A percentile compares a stretch with the other conserved stretches of the same genome.
Conservation (phyloP, 768 basidiomycete genomes). For the Lentinula detonsa region DNA sequence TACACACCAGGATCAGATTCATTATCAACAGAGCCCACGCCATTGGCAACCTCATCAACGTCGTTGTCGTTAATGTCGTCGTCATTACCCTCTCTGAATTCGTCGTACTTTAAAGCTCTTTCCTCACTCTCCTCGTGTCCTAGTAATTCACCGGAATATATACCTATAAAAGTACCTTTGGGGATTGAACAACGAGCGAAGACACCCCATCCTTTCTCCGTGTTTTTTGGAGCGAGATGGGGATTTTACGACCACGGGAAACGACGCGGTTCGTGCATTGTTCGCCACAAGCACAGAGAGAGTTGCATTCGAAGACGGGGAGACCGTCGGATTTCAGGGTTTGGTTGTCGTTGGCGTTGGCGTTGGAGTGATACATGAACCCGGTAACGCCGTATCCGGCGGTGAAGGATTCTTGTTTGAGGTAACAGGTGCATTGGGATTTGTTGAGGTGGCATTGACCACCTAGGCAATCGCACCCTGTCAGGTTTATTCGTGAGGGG, state of each 20-base stretch:
- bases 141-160: slow-evolving; percentile 82
- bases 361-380: slow-evolving; percentile 59
- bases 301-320: slow-evolving; percentile 86
- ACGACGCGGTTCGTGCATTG: slow-evolving; percentile 85
- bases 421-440: slow-evolving; percentile 66
- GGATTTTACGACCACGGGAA: slow-evolving; percentile 24
- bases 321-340: slow-evolving; percentile 38
- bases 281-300: slow-evolving; percentile 72
- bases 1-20: no score
- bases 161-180: slow-evolving; percentile 67
- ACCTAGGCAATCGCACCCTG: slow-evolving; percentile 62
- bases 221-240: slow-evolving; percentile 66
- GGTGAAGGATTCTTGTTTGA: slow-evolving; percentile 42
- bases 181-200: slow-evolving; percentile 64
- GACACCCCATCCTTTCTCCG: slow-evolving; percentile 82
- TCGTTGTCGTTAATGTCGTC: no score
- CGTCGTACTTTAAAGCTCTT: slow-evolving; percentile 67
- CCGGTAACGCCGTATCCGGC: slow-evolving; percentile 28
- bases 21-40: no score
- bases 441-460: slow-evolving; percentile 62
- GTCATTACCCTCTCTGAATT: slow-evolving; percentile 33
- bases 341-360: slow-evolving; percentile 14
- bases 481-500: slow-evolving; percentile 50
- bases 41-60: no score
- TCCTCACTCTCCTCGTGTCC: slow-evolving; percentile 59